Percentiles rank a stretch among this genome's conserved stretches.
Conservation (phyloP, 1,284 basidiomycete species). For the Neotropicomus parvogracilis region DNA sequence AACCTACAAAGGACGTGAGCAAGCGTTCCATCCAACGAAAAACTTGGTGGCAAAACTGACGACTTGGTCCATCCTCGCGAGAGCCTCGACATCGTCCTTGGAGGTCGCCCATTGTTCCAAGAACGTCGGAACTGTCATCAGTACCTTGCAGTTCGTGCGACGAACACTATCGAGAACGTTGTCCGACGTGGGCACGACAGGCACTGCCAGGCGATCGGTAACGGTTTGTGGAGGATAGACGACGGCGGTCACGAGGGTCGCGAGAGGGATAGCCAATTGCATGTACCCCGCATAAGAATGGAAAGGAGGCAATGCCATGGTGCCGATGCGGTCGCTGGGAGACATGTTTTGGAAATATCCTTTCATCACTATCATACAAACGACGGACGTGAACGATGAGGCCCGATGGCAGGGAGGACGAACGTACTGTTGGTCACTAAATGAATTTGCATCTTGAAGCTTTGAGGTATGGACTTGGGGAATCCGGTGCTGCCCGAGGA, state of each 20-base stretch:
- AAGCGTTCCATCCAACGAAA: neutral
- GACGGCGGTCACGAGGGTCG: neutral
- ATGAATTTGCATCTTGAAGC: neutral
- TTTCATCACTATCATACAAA: neutral
- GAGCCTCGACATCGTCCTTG: neutral
- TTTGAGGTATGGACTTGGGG: neutral
- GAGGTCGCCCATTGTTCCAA: slow-evolving; percentile 13
- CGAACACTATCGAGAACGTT: slow-evolving; percentile 14
- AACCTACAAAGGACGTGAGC: slow-evolving; percentile 4
- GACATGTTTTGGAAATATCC: neutral
- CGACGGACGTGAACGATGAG: neutral
- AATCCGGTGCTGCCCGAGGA: slow-evolving; percentile 5
- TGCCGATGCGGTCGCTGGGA: neutral
- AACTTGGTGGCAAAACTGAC: slow-evolving; percentile 8
- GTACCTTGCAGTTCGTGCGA: neutral
- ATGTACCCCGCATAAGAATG: slow-evolving; percentile 3
- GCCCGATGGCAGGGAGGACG: neutral
- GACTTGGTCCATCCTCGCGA: slow-evolving; percentile 10
- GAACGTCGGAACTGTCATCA: slow-evolving; percentile 17
- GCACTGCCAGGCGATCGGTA: neutral
- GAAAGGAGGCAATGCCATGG: slow-evolving; percentile 6
- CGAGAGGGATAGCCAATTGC: slow-evolving; percentile 12
- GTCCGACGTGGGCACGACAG: slow-evolving; percentile 17
- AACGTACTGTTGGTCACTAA: neutral
- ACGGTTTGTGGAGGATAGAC: slow-evolving; percentile 11